Base-by-base conservation (phyloP, 768 basidiomycete genomes). In the Boletellus ananas region DNA sequence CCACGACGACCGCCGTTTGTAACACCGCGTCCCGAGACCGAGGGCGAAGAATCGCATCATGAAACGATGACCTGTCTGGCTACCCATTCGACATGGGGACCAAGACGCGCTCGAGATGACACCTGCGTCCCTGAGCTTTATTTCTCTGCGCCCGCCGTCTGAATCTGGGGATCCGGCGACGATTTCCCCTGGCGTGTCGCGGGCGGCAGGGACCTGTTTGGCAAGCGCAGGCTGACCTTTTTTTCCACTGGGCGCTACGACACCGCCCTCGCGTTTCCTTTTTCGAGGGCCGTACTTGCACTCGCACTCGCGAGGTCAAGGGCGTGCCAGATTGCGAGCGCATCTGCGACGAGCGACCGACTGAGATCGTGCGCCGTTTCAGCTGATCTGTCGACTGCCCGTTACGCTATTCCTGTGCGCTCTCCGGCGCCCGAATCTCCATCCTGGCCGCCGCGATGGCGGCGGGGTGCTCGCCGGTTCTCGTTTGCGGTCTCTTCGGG, bases 381-480 rank as follows among this genome's bases (percentile, higher is more conserved):
- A 52, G 49, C 35, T 29, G 51, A 58, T 62, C 56, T 58, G 36
- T 45, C 21, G 34, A 40, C 47, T 33, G 17, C 11, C 21, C 23
- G 23, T 25, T 25, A 25, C 23, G 23, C 23, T 25, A 25, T 25
- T 25, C 23, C 23, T 25, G 23, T 25, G 23, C 4, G 7, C 23
- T 6, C 3, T 23, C 23, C 20, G 38, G n/a, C 17, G 20, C 40
- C 34, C n/a, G 52, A 48, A 64, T 64, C 47, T 61, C 52, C 52
- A 58, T 58, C 44, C 42, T 53, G 34, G 9, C 59, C 56, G 60
- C 62, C 45, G 56, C 61, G 62, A 64, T 50, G 62, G 61, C 62
- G 49, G 52, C 61, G 61, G 62, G 50, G 16, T 47, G 17, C 40
- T 21, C 11, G 29, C 34, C 27, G 35, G 45, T 54, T 62, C 60